These are phyloP conservation scores for Ensete ventricosum DNA, from an alignment of 176 grass and related monocot species.

Conservation along the genomic window DNA sequence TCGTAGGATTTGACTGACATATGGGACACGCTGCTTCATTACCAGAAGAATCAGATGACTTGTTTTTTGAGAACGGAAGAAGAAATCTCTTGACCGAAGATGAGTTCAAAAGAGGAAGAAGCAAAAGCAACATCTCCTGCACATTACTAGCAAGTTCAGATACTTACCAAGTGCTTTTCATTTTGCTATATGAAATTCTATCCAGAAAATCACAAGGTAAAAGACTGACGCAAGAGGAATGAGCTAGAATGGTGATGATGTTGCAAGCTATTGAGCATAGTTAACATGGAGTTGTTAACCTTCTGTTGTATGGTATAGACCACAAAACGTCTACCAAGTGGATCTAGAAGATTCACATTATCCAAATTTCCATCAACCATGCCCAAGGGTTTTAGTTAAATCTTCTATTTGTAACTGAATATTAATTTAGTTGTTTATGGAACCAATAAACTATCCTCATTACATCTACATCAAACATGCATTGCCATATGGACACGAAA, in stretches of 20 bases:
- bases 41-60: constrained; percentile 45
- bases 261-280: too few species aligned
- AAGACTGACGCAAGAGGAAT: not conserved
- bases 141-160: constrained; percentile 7
- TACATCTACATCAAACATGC: not conserved
- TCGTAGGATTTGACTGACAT: constrained; percentile 59
- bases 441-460: not conserved
- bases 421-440: not conserved
- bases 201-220: not conserved
- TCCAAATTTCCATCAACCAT: not conserved
- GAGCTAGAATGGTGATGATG: not conserved
- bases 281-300: not conserved
- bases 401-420: too few species aligned
- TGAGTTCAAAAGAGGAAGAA: constrained; percentile 92
- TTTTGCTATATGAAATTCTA: not conserved
- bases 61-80: constrained; percentile 88
- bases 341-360: not conserved
- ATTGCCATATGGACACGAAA: not conserved
- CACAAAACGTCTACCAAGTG: not conserved
- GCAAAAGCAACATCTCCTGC: constrained; percentile 99
- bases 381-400: too few species aligned
- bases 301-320: not conserved
- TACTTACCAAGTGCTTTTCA: not conserved
- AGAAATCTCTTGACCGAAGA: constrained; percentile 79
- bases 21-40: constrained; percentile 76